These are phyloP conservation scores for Colletotrichum incanum DNA, from an alignment of 2,329 filamentous ascomycete genomes.

Conservation along the genomic window DNA sequence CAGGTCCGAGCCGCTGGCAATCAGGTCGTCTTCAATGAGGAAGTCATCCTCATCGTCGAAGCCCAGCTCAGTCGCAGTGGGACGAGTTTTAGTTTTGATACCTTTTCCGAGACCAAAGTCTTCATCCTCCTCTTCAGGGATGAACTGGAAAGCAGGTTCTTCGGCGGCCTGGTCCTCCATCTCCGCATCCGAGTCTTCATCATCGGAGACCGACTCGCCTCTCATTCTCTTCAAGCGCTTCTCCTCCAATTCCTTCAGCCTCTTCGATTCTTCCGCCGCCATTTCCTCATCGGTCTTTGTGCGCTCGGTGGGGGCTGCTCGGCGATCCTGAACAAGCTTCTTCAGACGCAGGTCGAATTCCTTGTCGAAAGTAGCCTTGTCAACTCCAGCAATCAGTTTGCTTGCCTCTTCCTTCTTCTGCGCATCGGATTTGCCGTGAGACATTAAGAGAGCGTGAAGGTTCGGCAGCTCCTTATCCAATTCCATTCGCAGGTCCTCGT, in stretches of 20 bases:
- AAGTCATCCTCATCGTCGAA: constrained; percentile 98
- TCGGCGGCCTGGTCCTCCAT: constrained; percentile 52
- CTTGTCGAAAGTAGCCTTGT: constrained; percentile 81
- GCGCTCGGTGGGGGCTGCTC: constrained; percentile 87
- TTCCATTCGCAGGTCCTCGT: constrained; percentile 87
- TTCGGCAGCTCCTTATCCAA: constrained; percentile 87
- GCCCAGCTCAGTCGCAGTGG: constrained; percentile 74
- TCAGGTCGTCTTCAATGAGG: constrained; percentile 87
- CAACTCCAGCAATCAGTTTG: constrained; percentile 65
- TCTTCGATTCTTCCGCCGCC: constrained; percentile 81
- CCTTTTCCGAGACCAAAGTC: constrained; percentile 74
- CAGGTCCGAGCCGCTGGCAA: constrained; percentile 85
- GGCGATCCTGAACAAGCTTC: constrained; percentile 86
- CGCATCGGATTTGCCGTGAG: constrained; percentile 55
- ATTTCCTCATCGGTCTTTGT: constrained; percentile 94
- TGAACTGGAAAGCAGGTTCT: constrained; percentile 52
- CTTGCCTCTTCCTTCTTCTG: constrained; percentile 46
- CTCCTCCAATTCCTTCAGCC: constrained; percentile 85
- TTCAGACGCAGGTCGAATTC: constrained; percentile 90
- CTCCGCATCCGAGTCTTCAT: constrained; percentile 64
- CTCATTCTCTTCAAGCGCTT: constrained; percentile 89
- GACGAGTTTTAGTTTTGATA: constrained; percentile 66
- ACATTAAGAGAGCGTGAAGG: constrained; percentile 81
- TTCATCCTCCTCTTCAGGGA: constrained; percentile 61
- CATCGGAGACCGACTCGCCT: constrained; percentile 80